Base-by-base conservation (phyloP, 2,329 filamentous ascomycete species). In the Tetracladium maxilliforme region DNA sequence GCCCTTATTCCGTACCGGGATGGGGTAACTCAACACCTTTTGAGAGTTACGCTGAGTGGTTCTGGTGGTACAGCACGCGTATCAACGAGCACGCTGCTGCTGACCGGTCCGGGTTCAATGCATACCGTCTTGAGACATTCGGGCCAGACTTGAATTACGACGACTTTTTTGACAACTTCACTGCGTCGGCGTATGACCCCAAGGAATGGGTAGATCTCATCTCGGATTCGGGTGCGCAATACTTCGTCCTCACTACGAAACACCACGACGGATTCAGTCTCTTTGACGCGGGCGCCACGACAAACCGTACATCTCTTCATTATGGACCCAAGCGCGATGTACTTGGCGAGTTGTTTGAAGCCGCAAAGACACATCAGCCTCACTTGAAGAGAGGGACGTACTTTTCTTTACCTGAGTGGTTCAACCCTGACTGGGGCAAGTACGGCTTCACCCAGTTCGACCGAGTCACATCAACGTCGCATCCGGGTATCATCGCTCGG, bases 121-220 rank as follows among this genome's bases (percentile, higher is more conserved):
- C 60, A 16, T 61, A 70, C 33, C 52, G 61, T 8, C 46, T 66
- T 1, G 43, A 50, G 9, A 64, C 52, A 0, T 69, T 61, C 32
- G 64, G 65, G 1, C 51, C 51, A 0, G 38, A 64, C 15, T 49
- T 60, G 35, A 52, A 52, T 9, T 70, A 71, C 35, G 65, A 71
- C 32, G 63, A 70, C 38, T 61, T 61, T 26, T 60, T 70, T 35
- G 41, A 46, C 4, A 49, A 62, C 30, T 70, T 68, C 42, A 69
- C 61, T 1, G 61, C 60, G 1, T 45, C 49, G 1, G 38, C 39
- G 2, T 70, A 50, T 33, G 49, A 65, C 32, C 52, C 66, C 0
- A 64, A 61, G 27, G 57, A 51, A 18, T 66, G 61, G 59, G 58
- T 65, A 2, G 59, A 65, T 33, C 49, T 66, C 1, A 57, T 66